A percentile compares a stretch with the other conserved stretches of the same genome.
phyloP scores from a whole-genome alignment of 768 basidiomycete genomes.

The Imleria badia region DNA sequence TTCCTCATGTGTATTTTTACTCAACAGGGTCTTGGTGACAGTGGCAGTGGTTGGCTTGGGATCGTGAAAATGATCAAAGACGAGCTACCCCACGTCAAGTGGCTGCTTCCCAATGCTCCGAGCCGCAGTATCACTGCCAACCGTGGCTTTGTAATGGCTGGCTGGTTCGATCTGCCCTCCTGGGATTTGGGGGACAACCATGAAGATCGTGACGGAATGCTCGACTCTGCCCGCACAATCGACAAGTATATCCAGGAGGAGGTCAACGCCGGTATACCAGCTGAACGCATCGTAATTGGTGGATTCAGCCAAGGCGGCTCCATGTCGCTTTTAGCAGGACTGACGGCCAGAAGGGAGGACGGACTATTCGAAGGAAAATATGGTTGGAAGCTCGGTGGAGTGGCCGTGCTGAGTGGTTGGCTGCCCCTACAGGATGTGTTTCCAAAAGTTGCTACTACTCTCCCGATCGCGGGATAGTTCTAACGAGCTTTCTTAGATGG shows the following conservation, averaged over 20 bases:
- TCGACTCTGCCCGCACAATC: constrained; percentile 57
- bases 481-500: constrained; percentile 46
- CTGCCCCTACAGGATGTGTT: constrained; percentile 66
- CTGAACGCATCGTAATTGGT: constrained; percentile 75
- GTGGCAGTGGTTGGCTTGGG: constrained; percentile 73
- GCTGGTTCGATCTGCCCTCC: constrained; percentile 79
- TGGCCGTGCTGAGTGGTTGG: constrained; percentile 78
- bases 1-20: constrained; percentile 1
- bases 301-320: constrained; percentile 89
- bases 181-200: constrained; percentile 52
- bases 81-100: constrained; percentile 75
- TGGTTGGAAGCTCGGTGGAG: constrained; percentile 67
- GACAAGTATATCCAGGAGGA: constrained; percentile 73
- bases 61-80: constrained; percentile 68
- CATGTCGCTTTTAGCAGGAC: constrained; percentile 73
- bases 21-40: constrained; percentile 70
- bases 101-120: constrained; percentile 54
- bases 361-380: constrained; percentile 29
- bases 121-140: constrained; percentile 70
- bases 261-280: constrained; percentile 65
- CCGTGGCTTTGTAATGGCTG: constrained; percentile 66
- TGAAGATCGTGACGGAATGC: constrained; percentile 68
- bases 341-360: constrained; percentile 36
- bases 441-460: constrained; percentile 51
- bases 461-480: background rate